Evolutionary conservation across 345 rosid species (phyloP).

Genomic region (Arabidopsis suecica): DNA sequence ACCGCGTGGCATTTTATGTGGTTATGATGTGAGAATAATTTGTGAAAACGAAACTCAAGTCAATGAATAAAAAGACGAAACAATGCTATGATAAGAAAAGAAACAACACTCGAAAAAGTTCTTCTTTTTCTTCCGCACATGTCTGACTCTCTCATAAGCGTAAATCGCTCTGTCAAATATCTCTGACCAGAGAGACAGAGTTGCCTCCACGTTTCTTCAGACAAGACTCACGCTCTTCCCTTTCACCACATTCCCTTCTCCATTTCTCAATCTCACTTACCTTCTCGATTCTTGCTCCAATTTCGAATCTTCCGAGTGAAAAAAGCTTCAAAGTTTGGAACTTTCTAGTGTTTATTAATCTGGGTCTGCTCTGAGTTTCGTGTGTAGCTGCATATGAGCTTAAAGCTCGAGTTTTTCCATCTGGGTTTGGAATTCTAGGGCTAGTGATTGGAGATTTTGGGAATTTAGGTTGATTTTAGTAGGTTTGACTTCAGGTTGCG

Average conservation of each 20-base stretch:
- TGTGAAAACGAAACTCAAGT: conserved; percentile 29
- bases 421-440: conserved; percentile 34
- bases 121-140: conserved; percentile 29
- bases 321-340: conserved; percentile 1
- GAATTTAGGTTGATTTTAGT: conserved; percentile 20
- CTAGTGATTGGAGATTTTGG: conserved; percentile 9
- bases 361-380: conserved; percentile 21
- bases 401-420: conserved; percentile 19
- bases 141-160: conserved; percentile 11
- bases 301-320: conserved; percentile 13
- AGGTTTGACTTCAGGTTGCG: conserved; percentile 25
- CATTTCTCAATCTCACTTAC: conserved; percentile 14
- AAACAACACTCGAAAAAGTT: background rate
- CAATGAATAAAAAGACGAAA: conserved; percentile 40
- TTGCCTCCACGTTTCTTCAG: conserved; percentile 82
- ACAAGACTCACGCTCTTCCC: conserved; percentile 51
- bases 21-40: conserved; percentile 31
- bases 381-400: background rate
- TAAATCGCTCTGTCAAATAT: conserved; percentile 37
- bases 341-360: background rate
- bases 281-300: conserved; percentile 31
- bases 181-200: conserved; percentile 45
- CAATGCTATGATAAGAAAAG: conserved; percentile 5
- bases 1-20: background rate
- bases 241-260: conserved; percentile 34